Percentiles rank a stretch among this genome's conserved stretches.
These are phyloP conservation scores for Tephrocybe sp. DNA, from an alignment of 768 basidiomycete genomes.

Conservation along the genomic window DNA sequence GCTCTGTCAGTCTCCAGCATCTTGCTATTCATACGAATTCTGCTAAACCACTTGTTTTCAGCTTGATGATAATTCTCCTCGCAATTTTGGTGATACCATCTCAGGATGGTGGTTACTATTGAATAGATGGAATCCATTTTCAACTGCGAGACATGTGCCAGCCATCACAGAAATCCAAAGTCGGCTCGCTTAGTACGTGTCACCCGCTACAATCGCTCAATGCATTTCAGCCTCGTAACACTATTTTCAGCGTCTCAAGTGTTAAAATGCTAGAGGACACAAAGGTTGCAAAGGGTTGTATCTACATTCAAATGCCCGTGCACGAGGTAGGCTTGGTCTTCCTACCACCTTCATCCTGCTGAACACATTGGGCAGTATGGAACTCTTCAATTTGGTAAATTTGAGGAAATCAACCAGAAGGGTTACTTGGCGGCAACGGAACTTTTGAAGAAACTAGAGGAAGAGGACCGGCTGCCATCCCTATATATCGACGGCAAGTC, in stretches of 20 bases:
- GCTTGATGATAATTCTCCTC: conserved; percentile 93
- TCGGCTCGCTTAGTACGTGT: conserved; percentile 87
- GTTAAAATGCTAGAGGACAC: conserved; percentile 94
- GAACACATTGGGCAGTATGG: conserved; percentile 57
- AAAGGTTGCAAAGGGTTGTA: conserved; percentile 83
- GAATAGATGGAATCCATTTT: conserved; percentile 93
- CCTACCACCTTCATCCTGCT: not conserved
- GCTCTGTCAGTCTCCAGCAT: conserved; percentile 53
- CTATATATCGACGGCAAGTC: conserved; percentile 60
- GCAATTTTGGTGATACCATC: conserved; percentile 91
- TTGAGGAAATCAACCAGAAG: conserved; percentile 81
- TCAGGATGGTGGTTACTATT: conserved; percentile 96
- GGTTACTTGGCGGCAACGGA: conserved; percentile 75
- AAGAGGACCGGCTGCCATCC: conserved; percentile 82
- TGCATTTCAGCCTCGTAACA: conserved; percentile 7
- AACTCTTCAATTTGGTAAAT: conserved; percentile 86
- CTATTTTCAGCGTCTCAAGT: conserved; percentile 75
- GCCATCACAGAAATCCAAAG: conserved; percentile 93
- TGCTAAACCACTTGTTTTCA: conserved; percentile 23
- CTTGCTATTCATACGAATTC: not conserved
- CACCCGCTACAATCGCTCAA: not conserved
- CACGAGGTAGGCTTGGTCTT: conserved; percentile 62
- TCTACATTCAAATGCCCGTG: conserved; percentile 95
- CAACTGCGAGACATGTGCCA: conserved; percentile 71
- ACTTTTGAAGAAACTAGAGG: conserved; percentile 74